Percentiles rank a stretch among this genome's conserved stretches.
Conservation (phyloP, 371 early-diverging fungal species). For the Hamiltosporidium tvaerminnensis region DNA sequence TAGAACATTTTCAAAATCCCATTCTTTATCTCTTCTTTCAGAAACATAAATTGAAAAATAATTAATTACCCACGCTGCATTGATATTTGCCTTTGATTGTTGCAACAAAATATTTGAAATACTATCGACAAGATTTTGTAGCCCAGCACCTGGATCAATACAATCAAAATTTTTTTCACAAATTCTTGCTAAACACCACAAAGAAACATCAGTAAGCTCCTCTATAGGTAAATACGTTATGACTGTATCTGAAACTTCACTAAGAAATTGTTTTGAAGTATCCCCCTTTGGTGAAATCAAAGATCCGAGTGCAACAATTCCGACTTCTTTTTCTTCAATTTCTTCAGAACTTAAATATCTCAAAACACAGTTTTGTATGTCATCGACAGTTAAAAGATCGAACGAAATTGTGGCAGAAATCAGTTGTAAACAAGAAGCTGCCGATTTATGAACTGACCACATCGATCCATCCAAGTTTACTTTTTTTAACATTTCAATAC, state of each 20-base stretch:
- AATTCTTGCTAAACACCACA: constrained; percentile 40
- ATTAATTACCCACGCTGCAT: constrained; percentile 34
- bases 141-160: constrained; percentile 6
- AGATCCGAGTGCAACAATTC: constrained; percentile 41
- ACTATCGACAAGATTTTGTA: constrained; percentile 16
- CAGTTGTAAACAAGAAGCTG: constrained; percentile 30
- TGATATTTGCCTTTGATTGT: constrained; percentile 12
- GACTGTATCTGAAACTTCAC: neutral
- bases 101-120: constrained; percentile 12
- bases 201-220: constrained; percentile 13
- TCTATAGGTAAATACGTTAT: neutral
- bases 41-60: constrained; percentile 10
- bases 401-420: constrained; percentile 12
- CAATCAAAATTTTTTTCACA: constrained; percentile 37
- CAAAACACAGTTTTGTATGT: constrained; percentile 18
- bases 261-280: neutral
- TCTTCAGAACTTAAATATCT: constrained; percentile 12
- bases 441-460: constrained; percentile 46
- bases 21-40: constrained; percentile 1
- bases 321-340: constrained; percentile 30
- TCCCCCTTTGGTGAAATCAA: too few relatives aligned
- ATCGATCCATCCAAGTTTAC: constrained; percentile 19
- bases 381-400: constrained; percentile 13
- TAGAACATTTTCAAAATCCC: constrained; percentile 10
- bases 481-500: constrained; percentile 18